Evolutionary conservation across 2,329 filamentous ascomycete species (phyloP).

Genomic region (Chlorencoelia australis): DNA sequence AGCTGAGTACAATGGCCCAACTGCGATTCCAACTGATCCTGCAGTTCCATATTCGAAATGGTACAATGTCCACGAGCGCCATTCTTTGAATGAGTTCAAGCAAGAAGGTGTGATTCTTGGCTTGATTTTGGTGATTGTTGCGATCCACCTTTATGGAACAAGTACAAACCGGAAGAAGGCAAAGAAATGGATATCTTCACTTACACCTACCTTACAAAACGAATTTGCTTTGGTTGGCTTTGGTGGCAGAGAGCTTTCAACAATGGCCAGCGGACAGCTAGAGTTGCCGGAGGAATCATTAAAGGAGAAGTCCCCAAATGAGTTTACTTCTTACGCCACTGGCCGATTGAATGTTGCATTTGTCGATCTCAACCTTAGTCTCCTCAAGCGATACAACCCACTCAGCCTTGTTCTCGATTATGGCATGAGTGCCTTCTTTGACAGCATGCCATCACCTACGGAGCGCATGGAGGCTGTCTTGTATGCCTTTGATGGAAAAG

Average conservation of each 20-base stretch:
- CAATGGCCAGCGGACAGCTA: conserved; percentile 29
- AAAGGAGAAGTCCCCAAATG: conserved; percentile 79
- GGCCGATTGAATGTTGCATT: conserved; percentile 91
- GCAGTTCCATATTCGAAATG: conserved; percentile 74
- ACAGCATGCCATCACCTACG: conserved; percentile 56
- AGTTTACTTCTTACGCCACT: conserved; percentile 80
- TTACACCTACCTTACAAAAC: conserved; percentile 59
- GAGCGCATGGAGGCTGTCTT: conserved; percentile 69
- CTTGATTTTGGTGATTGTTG: conserved; percentile 62
- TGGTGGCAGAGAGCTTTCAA: conserved; percentile 38
- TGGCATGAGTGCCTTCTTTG: conserved; percentile 65
- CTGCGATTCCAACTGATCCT: conserved; percentile 36
- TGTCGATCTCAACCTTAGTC: conserved; percentile 54
- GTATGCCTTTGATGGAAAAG: conserved; percentile 89
- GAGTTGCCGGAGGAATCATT: conserved; percentile 47
- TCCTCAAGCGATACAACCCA: conserved; percentile 25
- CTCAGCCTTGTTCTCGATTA: conserved; percentile 48
- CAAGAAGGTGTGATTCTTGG: conserved; percentile 74
- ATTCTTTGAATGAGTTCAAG: conserved; percentile 74
- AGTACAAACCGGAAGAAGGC: conserved; percentile 72
- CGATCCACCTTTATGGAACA: conserved; percentile 73
- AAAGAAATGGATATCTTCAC: conserved; percentile 66
- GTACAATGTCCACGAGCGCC: conserved; percentile 94
- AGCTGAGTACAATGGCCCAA: conserved; percentile 37
- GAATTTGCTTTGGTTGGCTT: conserved; percentile 90